These are phyloP conservation scores for Kwoniella botswanensis DNA, from an alignment of 768 basidiomycete species.

Conservation along the genomic window DNA sequence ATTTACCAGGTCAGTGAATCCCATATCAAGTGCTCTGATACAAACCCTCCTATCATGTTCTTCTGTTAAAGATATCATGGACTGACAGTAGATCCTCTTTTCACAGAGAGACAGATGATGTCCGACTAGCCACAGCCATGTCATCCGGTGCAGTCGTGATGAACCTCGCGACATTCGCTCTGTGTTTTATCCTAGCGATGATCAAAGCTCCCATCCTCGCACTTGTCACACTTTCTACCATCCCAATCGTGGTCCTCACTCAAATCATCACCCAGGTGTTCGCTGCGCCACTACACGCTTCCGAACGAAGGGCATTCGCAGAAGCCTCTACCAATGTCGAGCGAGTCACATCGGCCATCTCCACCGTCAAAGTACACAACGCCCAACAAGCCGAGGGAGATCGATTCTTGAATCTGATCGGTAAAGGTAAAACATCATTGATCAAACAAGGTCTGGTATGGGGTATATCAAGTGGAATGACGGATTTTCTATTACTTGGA, in stretches of 20 bases:
- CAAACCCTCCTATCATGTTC: too few relatives aligned
- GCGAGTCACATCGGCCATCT: conserved; percentile 72
- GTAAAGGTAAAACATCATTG: conserved; percentile 62
- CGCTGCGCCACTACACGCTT: conserved; percentile 69
- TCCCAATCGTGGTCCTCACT: conserved; percentile 78
- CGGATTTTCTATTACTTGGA: conserved; percentile 80
- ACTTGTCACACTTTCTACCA: conserved; percentile 86
- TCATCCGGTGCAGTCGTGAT: conserved; percentile 79
- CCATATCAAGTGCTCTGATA: neutral
- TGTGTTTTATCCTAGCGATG: conserved; percentile 83
- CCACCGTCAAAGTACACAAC: conserved; percentile 93
- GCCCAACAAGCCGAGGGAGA: conserved; percentile 68
- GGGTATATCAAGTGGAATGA: conserved; percentile 71
- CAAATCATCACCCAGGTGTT: conserved; percentile 75
- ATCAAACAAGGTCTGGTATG: conserved; percentile 70
- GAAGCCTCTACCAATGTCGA: conserved; percentile 79
- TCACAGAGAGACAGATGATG: conserved; percentile 88
- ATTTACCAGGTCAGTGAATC: conserved; percentile 71
- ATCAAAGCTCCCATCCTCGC: conserved; percentile 78
- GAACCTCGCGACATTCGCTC: conserved; percentile 76
- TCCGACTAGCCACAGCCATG: conserved; percentile 80
- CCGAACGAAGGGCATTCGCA: conserved; percentile 71
- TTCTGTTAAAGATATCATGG: too few relatives aligned
- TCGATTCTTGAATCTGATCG: conserved; percentile 62
- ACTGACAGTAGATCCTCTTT: neutral